phyloP scores from a whole-genome alignment of 2,329 filamentous ascomycete genomes.

The Fusarium veterinarium region DNA sequence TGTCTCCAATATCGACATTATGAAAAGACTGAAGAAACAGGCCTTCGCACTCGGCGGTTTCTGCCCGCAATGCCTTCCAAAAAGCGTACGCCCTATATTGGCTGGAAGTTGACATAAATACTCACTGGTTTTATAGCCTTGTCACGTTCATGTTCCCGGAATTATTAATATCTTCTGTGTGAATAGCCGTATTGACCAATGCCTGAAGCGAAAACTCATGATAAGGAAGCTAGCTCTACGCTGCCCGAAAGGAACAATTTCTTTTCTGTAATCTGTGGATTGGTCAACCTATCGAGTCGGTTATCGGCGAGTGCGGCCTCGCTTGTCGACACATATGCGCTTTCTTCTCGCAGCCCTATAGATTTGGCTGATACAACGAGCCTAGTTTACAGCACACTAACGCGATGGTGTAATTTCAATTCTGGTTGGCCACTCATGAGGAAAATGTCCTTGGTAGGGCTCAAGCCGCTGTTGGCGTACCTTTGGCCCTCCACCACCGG shows the following conservation, averaged over 20 bases:
- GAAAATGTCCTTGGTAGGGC: neutral
- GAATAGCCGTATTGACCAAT: neutral
- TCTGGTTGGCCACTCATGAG: neutral
- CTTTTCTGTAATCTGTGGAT: neutral
- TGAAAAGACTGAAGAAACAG: neutral
- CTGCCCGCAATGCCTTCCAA: neutral
- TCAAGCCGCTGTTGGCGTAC: conserved; percentile 1
- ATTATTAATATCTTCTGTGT: neutral
- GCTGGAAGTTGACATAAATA: neutral
- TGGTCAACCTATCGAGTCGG: neutral
- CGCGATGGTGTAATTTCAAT: neutral
- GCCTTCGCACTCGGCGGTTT: neutral
- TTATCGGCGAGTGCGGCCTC: neutral
- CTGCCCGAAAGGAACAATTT: neutral
- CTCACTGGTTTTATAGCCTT: neutral
- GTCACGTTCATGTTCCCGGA: neutral
- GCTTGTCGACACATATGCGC: neutral
- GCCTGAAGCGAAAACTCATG: neutral
- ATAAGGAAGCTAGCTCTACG: neutral
- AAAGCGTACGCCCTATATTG: neutral
- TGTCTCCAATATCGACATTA: neutral
- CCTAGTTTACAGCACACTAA: neutral
- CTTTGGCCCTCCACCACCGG: neutral
- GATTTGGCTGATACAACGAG: neutral
- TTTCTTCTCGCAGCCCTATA: neutral